phyloP scores from a whole-genome alignment of 75 land plant genomes.

The Chamaecyparis obtusa region DNA sequence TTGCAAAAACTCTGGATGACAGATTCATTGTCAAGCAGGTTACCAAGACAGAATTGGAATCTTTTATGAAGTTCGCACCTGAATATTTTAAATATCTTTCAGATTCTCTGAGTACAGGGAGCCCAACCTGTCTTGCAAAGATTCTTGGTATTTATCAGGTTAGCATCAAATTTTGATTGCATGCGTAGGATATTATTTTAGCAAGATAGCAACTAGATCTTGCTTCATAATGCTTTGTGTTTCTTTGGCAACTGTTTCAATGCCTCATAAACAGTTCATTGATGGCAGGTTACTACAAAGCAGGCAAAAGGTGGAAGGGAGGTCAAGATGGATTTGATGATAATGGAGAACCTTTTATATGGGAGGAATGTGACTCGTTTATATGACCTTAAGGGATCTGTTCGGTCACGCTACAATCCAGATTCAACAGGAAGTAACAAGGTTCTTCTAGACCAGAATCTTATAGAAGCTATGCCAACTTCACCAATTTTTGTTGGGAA shows the following conservation, averaged over 20 bases:
- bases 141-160: slow-evolving; percentile 93
- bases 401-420: slow-evolving; percentile 89
- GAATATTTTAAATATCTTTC: slow-evolving; percentile 82
- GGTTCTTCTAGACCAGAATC: slow-evolving; percentile 83
- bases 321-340: slow-evolving; percentile 76
- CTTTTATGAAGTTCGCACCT: slow-evolving; percentile 92
- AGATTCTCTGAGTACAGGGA: slow-evolving; percentile 68
- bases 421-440: slow-evolving; percentile 81
- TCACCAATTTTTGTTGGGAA: slow-evolving; percentile 92
- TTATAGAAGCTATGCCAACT: slow-evolving; percentile 91
- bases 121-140: slow-evolving; percentile 95
- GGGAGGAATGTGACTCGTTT: slow-evolving; percentile 60
- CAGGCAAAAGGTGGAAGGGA: slow-evolving; percentile 81
- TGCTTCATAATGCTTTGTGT: neutral
- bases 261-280: neutral
- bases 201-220: neutral
- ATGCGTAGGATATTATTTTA: neutral
- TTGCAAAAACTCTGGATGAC: slow-evolving; percentile 92
- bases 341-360: slow-evolving; percentile 96
- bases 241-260: slow-evolving; percentile 4
- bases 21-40: slow-evolving; percentile 93
- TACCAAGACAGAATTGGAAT: slow-evolving; percentile 86
- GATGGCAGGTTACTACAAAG: slow-evolving; percentile 59
- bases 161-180: slow-evolving; percentile 1
- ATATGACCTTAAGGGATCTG: slow-evolving; percentile 93